Percentiles rank a stretch among this genome's conserved stretches.
Evolutionary conservation across 2,329 filamentous ascomycete species (phyloP).

Genomic region (Claviceps sp.): DNA sequence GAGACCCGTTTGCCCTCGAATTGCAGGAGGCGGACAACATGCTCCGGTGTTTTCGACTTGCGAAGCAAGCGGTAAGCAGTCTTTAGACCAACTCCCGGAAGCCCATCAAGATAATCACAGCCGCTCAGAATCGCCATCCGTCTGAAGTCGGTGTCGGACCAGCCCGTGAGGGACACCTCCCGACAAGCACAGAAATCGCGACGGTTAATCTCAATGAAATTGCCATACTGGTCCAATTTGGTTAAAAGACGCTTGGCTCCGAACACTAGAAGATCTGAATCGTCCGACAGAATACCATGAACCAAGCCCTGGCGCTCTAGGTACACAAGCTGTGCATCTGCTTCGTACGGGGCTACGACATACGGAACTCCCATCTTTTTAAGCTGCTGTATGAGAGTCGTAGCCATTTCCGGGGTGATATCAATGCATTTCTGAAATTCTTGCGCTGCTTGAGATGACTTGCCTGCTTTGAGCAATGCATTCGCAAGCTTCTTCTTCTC

Average conservation of each 20-base stretch:
- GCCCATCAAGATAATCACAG: slow-evolving; percentile 84
- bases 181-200: slow-evolving; percentile 78
- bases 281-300: slow-evolving; percentile 82
- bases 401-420: slow-evolving; percentile 91
- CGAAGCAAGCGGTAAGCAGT: slow-evolving; percentile 83
- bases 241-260: slow-evolving; percentile 82
- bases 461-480: slow-evolving; percentile 70
- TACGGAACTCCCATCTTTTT: slow-evolving; percentile 71
- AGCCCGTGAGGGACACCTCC: slow-evolving; percentile 79
- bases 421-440: slow-evolving; percentile 94
- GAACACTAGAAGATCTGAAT: slow-evolving; percentile 92
- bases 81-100: slow-evolving; percentile 79
- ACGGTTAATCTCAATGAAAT: slow-evolving; percentile 83
- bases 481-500: slow-evolving; percentile 64
- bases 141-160: slow-evolving; percentile 83
- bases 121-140: slow-evolving; percentile 94
- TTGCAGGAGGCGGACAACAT: slow-evolving; percentile 66
- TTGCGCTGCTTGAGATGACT: slow-evolving; percentile 62
- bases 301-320: slow-evolving; percentile 77
- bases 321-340: slow-evolving; percentile 92
- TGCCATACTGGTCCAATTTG: slow-evolving; percentile 87
- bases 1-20: slow-evolving; percentile 86
- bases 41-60: slow-evolving; percentile 79
- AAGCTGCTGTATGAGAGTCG: slow-evolving; percentile 78
- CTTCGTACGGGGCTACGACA: slow-evolving; percentile 92